Percentiles rank a stretch among this genome's conserved stretches.
These are phyloP conservation scores for Colletotrichum melonis DNA, from an alignment of 2,329 filamentous ascomycete genomes.

Conservation along the genomic window DNA sequence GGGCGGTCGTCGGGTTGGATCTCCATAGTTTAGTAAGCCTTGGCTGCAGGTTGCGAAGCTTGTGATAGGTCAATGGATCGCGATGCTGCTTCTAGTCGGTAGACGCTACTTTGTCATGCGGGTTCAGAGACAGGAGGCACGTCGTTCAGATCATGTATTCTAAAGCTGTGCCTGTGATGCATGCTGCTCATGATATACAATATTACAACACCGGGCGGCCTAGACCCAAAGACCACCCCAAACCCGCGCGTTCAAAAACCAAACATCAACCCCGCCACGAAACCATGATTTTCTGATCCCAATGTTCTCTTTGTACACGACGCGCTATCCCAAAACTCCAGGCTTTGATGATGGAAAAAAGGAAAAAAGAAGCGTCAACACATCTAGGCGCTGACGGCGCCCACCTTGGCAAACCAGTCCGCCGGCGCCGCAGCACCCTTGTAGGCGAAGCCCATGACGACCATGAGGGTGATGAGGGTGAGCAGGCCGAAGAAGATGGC, in stretches of 20 bases:
- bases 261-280: background rate
- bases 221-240: background rate
- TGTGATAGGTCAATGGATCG: slow-evolving; percentile 14
- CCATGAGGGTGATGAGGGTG: slow-evolving; percentile 36
- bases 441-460: slow-evolving; percentile 37
- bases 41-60: slow-evolving; percentile 13
- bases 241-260: background rate
- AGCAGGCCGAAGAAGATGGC: slow-evolving; percentile 34
- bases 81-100: background rate
- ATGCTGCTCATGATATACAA: slow-evolving; percentile 15
- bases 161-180: slow-evolving; percentile 5
- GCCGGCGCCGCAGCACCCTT: slow-evolving; percentile 20
- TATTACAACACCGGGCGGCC: background rate
- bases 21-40: slow-evolving; percentile 25
- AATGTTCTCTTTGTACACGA: background rate
- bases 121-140: background rate
- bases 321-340: background rate
- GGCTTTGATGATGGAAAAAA: background rate
- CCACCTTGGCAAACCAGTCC: slow-evolving; percentile 22
- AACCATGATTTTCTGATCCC: background rate
- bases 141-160: slow-evolving; percentile 16
- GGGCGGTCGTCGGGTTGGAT: background rate
- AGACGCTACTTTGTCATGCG: too few relatives aligned
- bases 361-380: background rate
- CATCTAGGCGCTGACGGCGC: slow-evolving; percentile 8